Base-by-base conservation (phyloP, 768 basidiomycete species). In the Leccinum incarnatum region DNA sequence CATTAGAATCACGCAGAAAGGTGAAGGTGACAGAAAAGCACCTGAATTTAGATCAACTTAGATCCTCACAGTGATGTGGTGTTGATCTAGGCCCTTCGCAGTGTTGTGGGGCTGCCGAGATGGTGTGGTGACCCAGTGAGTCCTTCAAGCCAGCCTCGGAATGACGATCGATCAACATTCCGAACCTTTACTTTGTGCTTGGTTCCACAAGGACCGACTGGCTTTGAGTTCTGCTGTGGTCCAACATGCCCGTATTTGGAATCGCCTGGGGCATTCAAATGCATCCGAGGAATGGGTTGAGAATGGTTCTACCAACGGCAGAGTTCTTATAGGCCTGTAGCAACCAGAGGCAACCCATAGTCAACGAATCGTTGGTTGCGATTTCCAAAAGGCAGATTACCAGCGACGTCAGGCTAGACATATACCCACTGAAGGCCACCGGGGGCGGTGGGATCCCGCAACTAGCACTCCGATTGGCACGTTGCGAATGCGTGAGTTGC, bases 81-180 rank as follows among this genome's bases (percentile, higher is more conserved):
- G 19, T 8, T 57, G 1, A 56, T 58, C 5, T 1, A 67, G 5
- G 56, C 67, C 47, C 15, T 67, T 30, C 65, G 55, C 40, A 57
- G 65, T 0, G 0, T 61, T 7, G 54, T 9, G 62, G 57, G 65
- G 64, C 11, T 66, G 65, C 58, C 23, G 14, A 47, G 59, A 67
- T 11, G 53, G 59, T n/a, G 36, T 48, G n/a, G 30, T 27, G 34
- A 66, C 65, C 7, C 67, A 58, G 62, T 67, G 17, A 34, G 65
- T 29, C n/a, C 2, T 40, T 27, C 0, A 30, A 30, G 29, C 45
- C 53, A 17, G 62, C 19, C 45, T 62, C 3, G 56, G 62, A 9
- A 40, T 62, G 62, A 32, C 62, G 19, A 60, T 64, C 14, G 57
- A 63, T n/a, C 9, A 63, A 63, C 12, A 58, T 67, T 53, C 62